Evolutionary conservation across 352 stramenopile species (phyloP).

Genomic region (Globisporangium cederbergense): DNA sequence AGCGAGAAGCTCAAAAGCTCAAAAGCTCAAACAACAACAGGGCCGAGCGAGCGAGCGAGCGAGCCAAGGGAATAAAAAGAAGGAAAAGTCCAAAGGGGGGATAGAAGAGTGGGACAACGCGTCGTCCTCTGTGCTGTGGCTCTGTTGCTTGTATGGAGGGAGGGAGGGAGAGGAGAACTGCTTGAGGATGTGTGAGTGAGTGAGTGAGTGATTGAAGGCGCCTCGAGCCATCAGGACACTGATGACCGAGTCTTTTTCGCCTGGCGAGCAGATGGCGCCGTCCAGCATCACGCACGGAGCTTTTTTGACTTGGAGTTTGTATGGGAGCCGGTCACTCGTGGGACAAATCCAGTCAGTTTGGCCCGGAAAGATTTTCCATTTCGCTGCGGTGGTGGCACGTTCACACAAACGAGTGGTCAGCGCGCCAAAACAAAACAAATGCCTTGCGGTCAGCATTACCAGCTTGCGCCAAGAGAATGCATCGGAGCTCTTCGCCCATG

Average conservation of each 20-base stretch:
- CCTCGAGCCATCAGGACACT: background rate
- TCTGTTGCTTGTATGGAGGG: background rate
- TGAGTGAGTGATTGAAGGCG: too few species aligned
- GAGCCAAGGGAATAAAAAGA: constrained; percentile 9
- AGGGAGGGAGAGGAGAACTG: constrained; percentile 1
- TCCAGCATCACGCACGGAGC: background rate
- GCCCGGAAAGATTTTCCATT: background rate
- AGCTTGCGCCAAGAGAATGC: background rate
- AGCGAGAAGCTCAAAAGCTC: background rate
- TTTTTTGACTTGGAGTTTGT: background rate
- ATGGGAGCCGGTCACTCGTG: background rate
- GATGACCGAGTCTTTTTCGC: background rate
- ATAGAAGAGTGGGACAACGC: constrained; percentile 9
- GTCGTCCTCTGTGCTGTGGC: constrained; percentile 1
- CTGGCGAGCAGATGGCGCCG: background rate
- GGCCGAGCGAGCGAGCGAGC: background rate
- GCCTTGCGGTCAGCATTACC: background rate
- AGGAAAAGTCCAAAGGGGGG: background rate
- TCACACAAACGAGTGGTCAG: background rate
- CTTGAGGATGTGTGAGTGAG: constrained; percentile 5
- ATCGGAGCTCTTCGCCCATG: too few species aligned
- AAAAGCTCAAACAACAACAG: background rate
- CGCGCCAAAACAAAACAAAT: background rate
- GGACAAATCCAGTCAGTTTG: constrained; percentile 11
- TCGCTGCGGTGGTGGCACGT: background rate